Evolutionary conservation across 1,284 basidiomycete species (phyloP).

Genomic region (Microbotryum violaceum): DNA sequence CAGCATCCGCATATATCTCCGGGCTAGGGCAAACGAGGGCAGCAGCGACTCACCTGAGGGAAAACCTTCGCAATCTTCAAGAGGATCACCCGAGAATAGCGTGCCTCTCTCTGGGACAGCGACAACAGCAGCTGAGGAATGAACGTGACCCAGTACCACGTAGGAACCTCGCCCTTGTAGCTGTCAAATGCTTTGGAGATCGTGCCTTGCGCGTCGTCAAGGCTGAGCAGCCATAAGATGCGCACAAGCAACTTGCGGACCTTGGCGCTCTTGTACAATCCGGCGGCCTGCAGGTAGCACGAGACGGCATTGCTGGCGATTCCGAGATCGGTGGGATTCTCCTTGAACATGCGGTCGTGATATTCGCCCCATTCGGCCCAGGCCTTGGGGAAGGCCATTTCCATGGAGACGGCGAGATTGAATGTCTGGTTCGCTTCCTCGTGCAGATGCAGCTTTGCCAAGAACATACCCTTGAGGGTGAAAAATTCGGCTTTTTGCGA

Average conservation of each 20-base stretch:
- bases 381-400: conserved; percentile 88
- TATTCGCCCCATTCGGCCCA: conserved; percentile 99
- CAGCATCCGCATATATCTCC: conserved; percentile 9
- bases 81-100: conserved; percentile 83
- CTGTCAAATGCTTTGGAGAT: conserved; percentile 88
- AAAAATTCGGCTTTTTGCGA: conserved; percentile 97
- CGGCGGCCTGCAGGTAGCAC: conserved; percentile 96
- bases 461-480: conserved; percentile 99
- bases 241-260: conserved; percentile 84
- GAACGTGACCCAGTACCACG: conserved; percentile 98
- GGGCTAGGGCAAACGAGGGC: neutral
- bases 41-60: conserved; percentile 64
- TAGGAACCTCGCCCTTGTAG: conserved; percentile 92
- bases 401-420: conserved; percentile 90
- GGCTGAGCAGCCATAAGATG: conserved; percentile 90
- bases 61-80: conserved; percentile 84
- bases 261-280: conserved; percentile 90
- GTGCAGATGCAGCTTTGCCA: conserved; percentile 74
- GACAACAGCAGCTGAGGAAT: conserved; percentile 93
- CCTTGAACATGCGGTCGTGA: conserved; percentile 83
- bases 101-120: conserved; percentile 82
- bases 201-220: conserved; percentile 69
- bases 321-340: conserved; percentile 56
- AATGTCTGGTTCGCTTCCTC: conserved; percentile 92
- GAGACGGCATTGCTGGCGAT: conserved; percentile 89